These are phyloP conservation scores for Echeveria elegans DNA, from an alignment of 164 flowering plant genomes.

Conservation along the genomic window DNA sequence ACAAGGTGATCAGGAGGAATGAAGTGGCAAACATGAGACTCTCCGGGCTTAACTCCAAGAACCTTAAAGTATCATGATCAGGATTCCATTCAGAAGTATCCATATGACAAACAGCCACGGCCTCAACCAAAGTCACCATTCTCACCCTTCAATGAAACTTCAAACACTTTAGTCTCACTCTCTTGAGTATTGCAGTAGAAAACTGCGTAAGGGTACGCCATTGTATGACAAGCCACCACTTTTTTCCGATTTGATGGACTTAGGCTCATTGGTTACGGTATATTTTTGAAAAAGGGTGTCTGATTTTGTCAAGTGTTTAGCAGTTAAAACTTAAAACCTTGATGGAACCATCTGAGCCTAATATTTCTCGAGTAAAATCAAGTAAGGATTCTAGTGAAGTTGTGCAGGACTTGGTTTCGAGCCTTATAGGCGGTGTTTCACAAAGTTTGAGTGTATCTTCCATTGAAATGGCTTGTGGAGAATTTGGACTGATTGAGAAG, in stretches of 20 bases:
- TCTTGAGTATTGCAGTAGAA: conserved; percentile 41
- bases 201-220: conserved; percentile 50
- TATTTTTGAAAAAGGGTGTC: conserved; percentile 26
- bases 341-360: conserved; percentile 18
- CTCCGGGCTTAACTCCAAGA: conserved; percentile 33
- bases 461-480: conserved; percentile 42
- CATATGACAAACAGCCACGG: conserved; percentile 41
- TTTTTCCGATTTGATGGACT: conserved; percentile 20
- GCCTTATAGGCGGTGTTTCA: conserved; percentile 22
- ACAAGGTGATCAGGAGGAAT: conserved; percentile 39
- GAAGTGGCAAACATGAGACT: conserved; percentile 42
- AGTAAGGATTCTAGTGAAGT: conserved; percentile 48
- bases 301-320: conserved; percentile 17
- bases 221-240: conserved; percentile 35
- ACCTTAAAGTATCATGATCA: conserved; percentile 30
- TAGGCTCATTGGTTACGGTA: conserved; percentile 20
- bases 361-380: conserved; percentile 16
- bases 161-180: conserved; percentile 25
- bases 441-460: conserved; percentile 26
- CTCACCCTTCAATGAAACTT: conserved; percentile 26
- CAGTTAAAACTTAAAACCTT: conserved; percentile 21
- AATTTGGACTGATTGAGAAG: conserved; percentile 27
- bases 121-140: conserved; percentile 32
- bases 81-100: conserved; percentile 44
- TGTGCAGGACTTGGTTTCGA: conserved; percentile 37